Base-by-base conservation (phyloP, 148 eudicot species). In the Camellia lanceoleosa region DNA sequence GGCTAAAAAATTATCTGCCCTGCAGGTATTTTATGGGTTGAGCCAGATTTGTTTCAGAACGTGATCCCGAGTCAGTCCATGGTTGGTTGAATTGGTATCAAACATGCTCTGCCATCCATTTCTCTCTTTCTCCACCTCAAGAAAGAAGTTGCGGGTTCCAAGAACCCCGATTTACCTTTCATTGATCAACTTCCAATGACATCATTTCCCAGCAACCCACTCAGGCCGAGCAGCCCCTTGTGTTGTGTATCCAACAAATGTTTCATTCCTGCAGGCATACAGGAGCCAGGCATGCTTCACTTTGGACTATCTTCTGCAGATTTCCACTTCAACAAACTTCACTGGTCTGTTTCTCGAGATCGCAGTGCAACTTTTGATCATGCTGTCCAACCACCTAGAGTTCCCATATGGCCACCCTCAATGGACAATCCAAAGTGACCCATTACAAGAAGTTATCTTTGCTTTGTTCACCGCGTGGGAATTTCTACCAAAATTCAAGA, bases 211-310 rank as follows among this genome's bases (percentile, higher is more conserved):
- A 81, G 77, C 79, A 87, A 80, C 78, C 82, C 85, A 76, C 85
- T 86, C 62, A 83, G 84, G 78, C 85, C 91, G 79, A 86, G 81
- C 80, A 86, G 87, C 76, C 83, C 87, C 9, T 80, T 83, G 51
- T 83, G 89, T 81, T 81, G 82, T 81, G 74, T 77, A 70, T 56
- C 85, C 0, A 85, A 87, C 81, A 83, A 81, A n/a, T n/a, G n/a
- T n/a, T n/a, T n/a, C 82, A 82, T 79, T 76, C 73, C 86, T 69
- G 88, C 90, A 78, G 90, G 94, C 89, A 85, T 91, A 87, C 92
- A 91, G 94, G 94, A 91, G 89, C 91, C 94, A 91, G 94, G 94
- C 94, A 91, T 86, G 83, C 88, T n/a, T 79, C 94, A 81, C 62
- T 84, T 85, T 65, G 86, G 85, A 78, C 78, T 60, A 79, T 55